Conservation (phyloP, 176 grass and related monocot species). For the Rhynchospora pubera region DNA sequence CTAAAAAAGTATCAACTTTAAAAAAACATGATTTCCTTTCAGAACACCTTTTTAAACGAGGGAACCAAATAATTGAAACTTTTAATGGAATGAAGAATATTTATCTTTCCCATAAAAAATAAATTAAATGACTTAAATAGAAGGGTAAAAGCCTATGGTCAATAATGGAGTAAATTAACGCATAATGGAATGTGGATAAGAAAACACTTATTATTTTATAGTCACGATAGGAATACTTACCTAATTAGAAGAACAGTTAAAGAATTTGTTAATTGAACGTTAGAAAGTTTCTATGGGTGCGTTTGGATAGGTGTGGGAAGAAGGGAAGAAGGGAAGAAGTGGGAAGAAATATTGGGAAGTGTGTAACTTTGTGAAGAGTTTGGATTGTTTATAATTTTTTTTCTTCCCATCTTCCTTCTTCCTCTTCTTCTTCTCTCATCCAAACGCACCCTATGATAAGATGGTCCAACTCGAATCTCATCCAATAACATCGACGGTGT, state of each 20-base stretch:
- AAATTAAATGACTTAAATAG: not conserved
- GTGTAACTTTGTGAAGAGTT: no score
- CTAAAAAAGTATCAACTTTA: not conserved
- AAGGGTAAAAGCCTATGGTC: not conserved
- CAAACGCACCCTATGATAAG: no score
- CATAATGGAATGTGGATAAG: not conserved
- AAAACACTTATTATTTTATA: not conserved
- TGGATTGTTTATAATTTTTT: no score
- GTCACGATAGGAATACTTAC: not conserved
- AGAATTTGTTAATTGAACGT: not conserved
- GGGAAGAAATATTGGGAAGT: no score
- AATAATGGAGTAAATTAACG: not conserved
- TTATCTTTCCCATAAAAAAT: conserved; percentile 3
- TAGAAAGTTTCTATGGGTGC: not conserved
- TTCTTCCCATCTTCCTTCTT: no score
- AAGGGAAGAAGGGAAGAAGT: no score
- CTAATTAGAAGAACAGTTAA: not conserved
- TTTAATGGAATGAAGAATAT: conserved; percentile 22
- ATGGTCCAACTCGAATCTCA: not conserved
- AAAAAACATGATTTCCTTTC: not conserved
- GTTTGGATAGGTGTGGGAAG: no score
- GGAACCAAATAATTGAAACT: conserved; percentile 3
- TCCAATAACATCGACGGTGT: not conserved
- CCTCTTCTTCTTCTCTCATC: no score
- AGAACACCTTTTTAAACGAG: not conserved